Percentiles rank a stretch among this genome's conserved stretches.
phyloP scores from a whole-genome alignment of 2,329 filamentous ascomycete genomes.

The Fusarium sp. region DNA sequence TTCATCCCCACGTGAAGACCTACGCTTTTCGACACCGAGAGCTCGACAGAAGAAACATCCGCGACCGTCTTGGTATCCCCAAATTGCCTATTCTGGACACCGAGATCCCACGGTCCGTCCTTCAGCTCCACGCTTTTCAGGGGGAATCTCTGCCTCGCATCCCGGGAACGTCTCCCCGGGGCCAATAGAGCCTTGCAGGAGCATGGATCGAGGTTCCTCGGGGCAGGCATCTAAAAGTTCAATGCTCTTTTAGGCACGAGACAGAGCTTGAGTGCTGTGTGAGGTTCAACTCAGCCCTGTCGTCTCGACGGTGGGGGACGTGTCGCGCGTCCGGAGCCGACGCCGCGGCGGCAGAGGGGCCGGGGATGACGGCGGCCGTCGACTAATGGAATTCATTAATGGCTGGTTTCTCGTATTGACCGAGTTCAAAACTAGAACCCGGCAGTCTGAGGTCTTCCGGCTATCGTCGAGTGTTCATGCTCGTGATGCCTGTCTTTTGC shows the following conservation, averaged over 20 bases:
- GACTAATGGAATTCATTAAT: neutral
- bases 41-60: slow-evolving; percentile 17
- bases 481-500: neutral
- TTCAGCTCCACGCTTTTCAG: slow-evolving; percentile 30
- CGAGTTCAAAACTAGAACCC: neutral
- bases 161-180: slow-evolving; percentile 25
- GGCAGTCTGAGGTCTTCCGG: slow-evolving; percentile 14
- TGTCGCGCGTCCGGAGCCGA: slow-evolving; percentile 1
- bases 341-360: neutral
- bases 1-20: slow-evolving; percentile 38
- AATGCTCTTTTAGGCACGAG: neutral
- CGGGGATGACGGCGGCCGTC: neutral
- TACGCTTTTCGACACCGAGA: slow-evolving; percentile 42
- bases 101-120: slow-evolving; percentile 26
- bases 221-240: slow-evolving; percentile 15
- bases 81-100: slow-evolving; percentile 34
- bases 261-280: slow-evolving; percentile 4
- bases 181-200: slow-evolving; percentile 18
- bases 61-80: slow-evolving; percentile 16
- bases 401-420: neutral
- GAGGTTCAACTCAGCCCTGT: slow-evolving; percentile 28
- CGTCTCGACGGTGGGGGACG: neutral
- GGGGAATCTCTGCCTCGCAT: slow-evolving; percentile 25
- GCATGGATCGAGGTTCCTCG: slow-evolving; percentile 1
- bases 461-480: slow-evolving; percentile 16